Evolutionary conservation across 2,329 filamentous ascomycete genomes (phyloP), one percentile per base, ranked within the genome.

Genomic region (Aspergillus sp.): DNA sequence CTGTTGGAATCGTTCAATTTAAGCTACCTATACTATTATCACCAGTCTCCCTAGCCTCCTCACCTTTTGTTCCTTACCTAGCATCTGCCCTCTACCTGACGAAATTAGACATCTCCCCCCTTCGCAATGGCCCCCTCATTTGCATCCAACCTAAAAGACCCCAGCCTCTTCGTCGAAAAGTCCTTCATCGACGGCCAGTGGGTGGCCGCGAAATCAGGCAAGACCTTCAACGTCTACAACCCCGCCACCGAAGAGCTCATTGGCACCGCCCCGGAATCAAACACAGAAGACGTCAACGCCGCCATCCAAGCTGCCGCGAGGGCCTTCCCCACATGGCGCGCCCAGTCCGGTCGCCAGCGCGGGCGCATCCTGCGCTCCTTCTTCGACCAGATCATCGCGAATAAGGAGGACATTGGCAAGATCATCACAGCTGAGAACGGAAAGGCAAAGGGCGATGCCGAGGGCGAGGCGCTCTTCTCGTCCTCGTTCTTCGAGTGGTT

Each of bases 171-270:
- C 49, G 30, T 53, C 11, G 44, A 47, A 12, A 49, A 53, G 44
- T 49, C 51, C 44, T 49, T 44, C 32, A 57, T 48, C 34, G 20
- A 43, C 18, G 51, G 56, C 11, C 26, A 55, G 24, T 58, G 52
- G 56, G 51, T 58, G 9, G 13, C 36, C 1, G 41, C 52, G 4
- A 15, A 7, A 17, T 51, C 47, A 5, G 26, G 24, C 11, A 47
- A 51, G 17, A 18, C 44, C 9, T 58, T 57, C 24, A 22, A 39
- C 26, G 17, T 58, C 8, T 51, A 38, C 36, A 48, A 97, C 73
- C 93, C 93, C 12, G 86, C 90, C 1, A 89, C 90, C 7, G 89
- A 89, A 64, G 83, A 88, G 62, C 73, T 88, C 36, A 91, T 97
- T 64, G 91, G 89, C 42, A 89, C 84, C 9, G 88, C 87, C 70